Evolutionary conservation across 331 rosid species (phyloP), one percentile per base, ranked within the genome.

Genomic region (Acacia pycnantha): DNA sequence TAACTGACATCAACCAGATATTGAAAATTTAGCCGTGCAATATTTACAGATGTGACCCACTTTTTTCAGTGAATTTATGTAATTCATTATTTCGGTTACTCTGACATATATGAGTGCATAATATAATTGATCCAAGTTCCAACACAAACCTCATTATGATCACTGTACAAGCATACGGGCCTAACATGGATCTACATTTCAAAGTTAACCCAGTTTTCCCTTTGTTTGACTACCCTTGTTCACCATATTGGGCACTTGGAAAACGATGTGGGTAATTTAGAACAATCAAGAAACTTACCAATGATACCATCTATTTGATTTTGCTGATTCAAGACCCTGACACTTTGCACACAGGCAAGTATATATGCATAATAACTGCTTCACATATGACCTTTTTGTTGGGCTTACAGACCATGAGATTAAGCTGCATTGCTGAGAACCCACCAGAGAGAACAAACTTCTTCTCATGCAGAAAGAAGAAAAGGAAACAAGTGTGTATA

Each of bases 51-150:
- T 76, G 82, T 77, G 84, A 78, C 56, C 62, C 59, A 65, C 27
- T 76, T 87, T 67, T 87, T 67, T 70, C 76, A 62, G 79, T 56
- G 74, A 79, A 61, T 43, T 51, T 69, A 70, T 74, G 80, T 24
- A 53, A 82, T 74, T 46, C 47, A 74, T 83, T 53, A 64, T 81
- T 85, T 44, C 78, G 51, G 82, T 76, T 83, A 81, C 13, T 81
- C 82, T 82, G 89, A 76, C 82, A 75, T 74, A 5, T 5, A 16
- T 16, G 15, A 79, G 70, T 59, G 84, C 74, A 76, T 56, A 80
- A 59, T 84, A 89, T 89, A 85, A 82, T 87, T 79, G 86, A 81
- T 81, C 43, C 92, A 85, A 89, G 88, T 87, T 85, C 92, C 92
- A 89, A 89, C 89, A 87, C 83, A 59, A 79, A 72, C 64, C 80